Evolutionary conservation across 208 protist genomes (phyloP).

Genomic region (Tritrichomonas foetus): DNA sequence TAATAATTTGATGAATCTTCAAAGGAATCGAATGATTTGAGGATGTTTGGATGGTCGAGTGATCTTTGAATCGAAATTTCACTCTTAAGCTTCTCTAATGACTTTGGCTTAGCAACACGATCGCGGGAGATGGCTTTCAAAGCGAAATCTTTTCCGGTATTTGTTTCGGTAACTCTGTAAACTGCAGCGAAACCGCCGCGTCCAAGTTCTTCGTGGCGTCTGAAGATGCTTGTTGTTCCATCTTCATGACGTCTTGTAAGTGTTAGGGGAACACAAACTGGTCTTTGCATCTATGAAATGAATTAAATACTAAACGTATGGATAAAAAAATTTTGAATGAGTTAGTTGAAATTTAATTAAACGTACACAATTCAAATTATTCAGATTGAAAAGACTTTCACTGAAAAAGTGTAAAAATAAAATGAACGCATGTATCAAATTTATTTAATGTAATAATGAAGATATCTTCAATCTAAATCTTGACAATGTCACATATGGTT

Average conservation of each 20-base stretch:
- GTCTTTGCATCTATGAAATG: no score
- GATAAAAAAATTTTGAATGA: no score
- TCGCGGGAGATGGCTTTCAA: slow-evolving; percentile 83
- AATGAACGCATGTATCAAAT: no score
- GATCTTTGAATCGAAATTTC: slow-evolving; percentile 88
- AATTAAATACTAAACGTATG: no score
- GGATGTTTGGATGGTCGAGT: slow-evolving; percentile 84
- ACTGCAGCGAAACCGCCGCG: not conserved
- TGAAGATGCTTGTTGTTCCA: not conserved
- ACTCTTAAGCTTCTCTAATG: slow-evolving; percentile 62
- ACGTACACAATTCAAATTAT: no score
- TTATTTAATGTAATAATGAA: no score
- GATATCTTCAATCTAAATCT: no score
- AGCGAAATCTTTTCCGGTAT: slow-evolving; percentile 62
- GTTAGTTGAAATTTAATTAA: no score
- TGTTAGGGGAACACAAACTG: no score
- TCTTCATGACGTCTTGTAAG: not conserved
- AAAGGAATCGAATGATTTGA: slow-evolving; percentile 83
- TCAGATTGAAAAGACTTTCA: no score
- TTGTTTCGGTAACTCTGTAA: not conserved
- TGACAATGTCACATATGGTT: no score
- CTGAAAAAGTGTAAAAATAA: no score
- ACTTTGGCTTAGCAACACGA: not conserved
- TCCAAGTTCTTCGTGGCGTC: not conserved
- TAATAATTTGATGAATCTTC: slow-evolving; percentile 83